Evolutionary conservation across 805 yeast genomes (phyloP), one percentile per base, ranked within the genome.

Genomic region (Candida krabiensis): DNA sequence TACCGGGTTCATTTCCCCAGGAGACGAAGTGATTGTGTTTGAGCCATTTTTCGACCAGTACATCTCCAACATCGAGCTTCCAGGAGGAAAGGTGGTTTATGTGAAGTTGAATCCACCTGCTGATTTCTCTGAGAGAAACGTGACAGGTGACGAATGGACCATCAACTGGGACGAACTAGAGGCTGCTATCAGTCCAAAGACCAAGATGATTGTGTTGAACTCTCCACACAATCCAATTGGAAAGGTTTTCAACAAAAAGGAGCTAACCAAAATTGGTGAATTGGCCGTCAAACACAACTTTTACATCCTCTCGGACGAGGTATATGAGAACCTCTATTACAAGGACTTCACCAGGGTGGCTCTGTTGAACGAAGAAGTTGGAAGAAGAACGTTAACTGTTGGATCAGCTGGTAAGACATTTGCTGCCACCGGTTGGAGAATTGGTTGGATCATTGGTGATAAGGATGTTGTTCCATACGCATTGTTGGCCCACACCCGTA

Each of bases 371-470:
- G 90, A 91, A 4, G 96, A 89, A 53, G 75, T 89, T 43, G 82
- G 77, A 19, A 77, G 78, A 41, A 70, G 89, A 55, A 87, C 97
- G 0, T 66, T 93, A 39, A 83, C 97, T 3, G 95, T 93, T 16
- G 98, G 98, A 1, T 87, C 96, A 19, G 99, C 97, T 5, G 99
- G 99, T 47, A 93, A 93, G 64, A 80, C 96, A 0, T 93, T 93
- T 68, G 96, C 96, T n/a, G 96, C 96, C 30, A 93, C 99, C 9
- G 99, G 99, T 37, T 93, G 98, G 97, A 82, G 99, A 70, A 77
- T 93, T 37, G 99, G 99, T 38, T 93, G 96, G 95, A 74, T 91
- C 26, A 81, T 90, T 45, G 98, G 96, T 5, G 83, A 86, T 37
- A 72, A 85, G n/a, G 86, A 84, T 21, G 69, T 90, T 48, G 71